Evolutionary conservation across 2,329 filamentous ascomycete genomes (phyloP).

Genomic region (Periconia sp.): DNA sequence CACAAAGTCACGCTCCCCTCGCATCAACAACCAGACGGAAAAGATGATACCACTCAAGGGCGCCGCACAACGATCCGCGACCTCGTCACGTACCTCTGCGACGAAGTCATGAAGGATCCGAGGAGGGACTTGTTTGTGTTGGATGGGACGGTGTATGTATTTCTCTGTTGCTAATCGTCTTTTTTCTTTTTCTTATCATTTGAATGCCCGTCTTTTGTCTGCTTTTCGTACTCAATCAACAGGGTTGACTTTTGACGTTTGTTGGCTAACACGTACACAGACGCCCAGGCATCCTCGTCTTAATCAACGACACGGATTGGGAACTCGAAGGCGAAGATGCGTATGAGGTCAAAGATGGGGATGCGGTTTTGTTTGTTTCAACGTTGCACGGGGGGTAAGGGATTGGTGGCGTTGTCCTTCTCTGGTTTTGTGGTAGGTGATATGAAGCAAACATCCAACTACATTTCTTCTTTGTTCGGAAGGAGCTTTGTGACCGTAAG

Average conservation of each 20-base stretch:
- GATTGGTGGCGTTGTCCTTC: background rate
- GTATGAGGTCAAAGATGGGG: conserved; percentile 78
- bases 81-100: conserved; percentile 77
- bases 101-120: conserved; percentile 79
- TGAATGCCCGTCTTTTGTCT: no score
- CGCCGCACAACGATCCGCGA: conserved; percentile 48
- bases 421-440: no score
- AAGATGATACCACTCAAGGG: conserved; percentile 48
- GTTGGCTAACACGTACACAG: conserved; percentile 61
- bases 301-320: conserved; percentile 99
- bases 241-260: no score
- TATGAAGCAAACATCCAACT: no score
- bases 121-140: conserved; percentile 88
- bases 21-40: conserved; percentile 31
- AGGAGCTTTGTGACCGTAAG: no score
- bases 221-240: no score
- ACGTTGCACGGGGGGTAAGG: conserved; percentile 82
- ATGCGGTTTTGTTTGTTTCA: conserved; percentile 94
- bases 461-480: no score
- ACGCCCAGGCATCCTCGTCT: conserved; percentile 89
- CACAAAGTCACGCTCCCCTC: background rate
- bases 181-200: background rate
- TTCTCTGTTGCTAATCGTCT: background rate
- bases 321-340: conserved; percentile 93
- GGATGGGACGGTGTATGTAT: conserved; percentile 80